phyloP scores from a whole-genome alignment of 805 yeast genomes.

The Wickerhamiella spandovensis region DNA sequence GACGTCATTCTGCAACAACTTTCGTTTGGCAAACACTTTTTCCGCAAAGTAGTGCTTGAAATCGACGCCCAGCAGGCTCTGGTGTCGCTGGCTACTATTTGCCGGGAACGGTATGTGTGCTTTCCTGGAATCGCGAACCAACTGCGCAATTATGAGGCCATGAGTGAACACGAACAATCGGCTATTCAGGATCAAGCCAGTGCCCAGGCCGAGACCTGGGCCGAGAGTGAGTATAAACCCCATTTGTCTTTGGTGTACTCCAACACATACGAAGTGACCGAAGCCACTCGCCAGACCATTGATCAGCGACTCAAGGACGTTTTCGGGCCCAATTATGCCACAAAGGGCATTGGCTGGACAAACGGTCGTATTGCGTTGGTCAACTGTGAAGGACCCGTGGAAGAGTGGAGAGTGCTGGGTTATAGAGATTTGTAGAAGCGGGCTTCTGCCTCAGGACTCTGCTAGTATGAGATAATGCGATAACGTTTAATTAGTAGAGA shows the following conservation, averaged over 20 bases:
- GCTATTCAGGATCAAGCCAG: constrained; percentile 25
- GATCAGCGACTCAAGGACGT: constrained; percentile 54
- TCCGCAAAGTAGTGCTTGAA: constrained; percentile 42
- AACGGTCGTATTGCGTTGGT: constrained; percentile 58
- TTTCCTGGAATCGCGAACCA: constrained; percentile 15
- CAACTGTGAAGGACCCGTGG: constrained; percentile 56
- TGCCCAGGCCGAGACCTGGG: constrained; percentile 44
- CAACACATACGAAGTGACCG: constrained; percentile 48
- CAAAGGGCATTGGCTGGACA: constrained; percentile 42
- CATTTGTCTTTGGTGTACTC: constrained; percentile 64
- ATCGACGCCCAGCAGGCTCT: constrained; percentile 34
- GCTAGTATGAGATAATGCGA: background rate
- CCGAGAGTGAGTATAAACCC: constrained; percentile 44
- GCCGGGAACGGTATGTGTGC: constrained; percentile 25
- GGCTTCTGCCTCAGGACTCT: background rate
- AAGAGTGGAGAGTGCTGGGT: constrained; percentile 56
- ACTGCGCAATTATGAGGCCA: constrained; percentile 18
- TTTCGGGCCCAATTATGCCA: constrained; percentile 34
- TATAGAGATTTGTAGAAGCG: constrained; percentile 17
- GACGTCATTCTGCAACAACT: constrained; percentile 32
- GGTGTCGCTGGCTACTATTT: constrained; percentile 34
- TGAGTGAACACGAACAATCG: constrained; percentile 17
- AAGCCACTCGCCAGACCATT: constrained; percentile 49
- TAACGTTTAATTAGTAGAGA: background rate
- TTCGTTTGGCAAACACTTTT: constrained; percentile 35